Percentiles rank a stretch among this genome's conserved stretches.
Evolutionary conservation across 495 filamentous ascomycete species (phyloP).

Genomic region (Penicillium cinerascens): DNA sequence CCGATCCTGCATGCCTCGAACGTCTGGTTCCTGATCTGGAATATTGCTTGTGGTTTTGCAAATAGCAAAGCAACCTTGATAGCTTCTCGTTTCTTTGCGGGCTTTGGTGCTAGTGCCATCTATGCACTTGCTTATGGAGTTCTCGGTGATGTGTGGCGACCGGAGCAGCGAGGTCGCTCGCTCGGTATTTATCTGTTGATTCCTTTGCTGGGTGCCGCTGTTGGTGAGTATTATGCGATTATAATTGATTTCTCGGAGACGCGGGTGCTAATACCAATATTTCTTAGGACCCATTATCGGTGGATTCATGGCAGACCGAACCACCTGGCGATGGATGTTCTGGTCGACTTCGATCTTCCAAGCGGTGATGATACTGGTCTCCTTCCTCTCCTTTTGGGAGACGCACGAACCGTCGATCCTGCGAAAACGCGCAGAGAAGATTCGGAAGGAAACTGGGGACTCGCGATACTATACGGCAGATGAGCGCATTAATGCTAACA

Average conservation of each 20-base stretch:
- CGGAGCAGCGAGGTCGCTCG: slow-evolving; percentile 54
- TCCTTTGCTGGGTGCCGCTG: slow-evolving; percentile 53
- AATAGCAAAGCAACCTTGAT: slow-evolving; percentile 41
- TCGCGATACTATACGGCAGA: slow-evolving; percentile 17
- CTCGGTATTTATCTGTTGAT: slow-evolving; percentile 52
- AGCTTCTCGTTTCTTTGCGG: slow-evolving; percentile 44
- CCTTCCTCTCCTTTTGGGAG: slow-evolving; percentile 44
- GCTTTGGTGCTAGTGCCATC: slow-evolving; percentile 45
- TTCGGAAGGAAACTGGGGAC: slow-evolving; percentile 58
- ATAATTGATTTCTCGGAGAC: neutral
- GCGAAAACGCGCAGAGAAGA: slow-evolving; percentile 43
- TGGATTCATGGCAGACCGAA: slow-evolving; percentile 53
- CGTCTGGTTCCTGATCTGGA: slow-evolving; percentile 56
- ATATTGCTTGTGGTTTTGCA: slow-evolving; percentile 45
- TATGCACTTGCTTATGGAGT: slow-evolving; percentile 40
- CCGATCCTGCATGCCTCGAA: slow-evolving; percentile 53
- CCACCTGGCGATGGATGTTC: slow-evolving; percentile 59
- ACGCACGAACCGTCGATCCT: slow-evolving; percentile 60
- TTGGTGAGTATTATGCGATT: slow-evolving; percentile 22
- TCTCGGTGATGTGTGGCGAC: slow-evolving; percentile 35
- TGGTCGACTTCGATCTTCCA: slow-evolving; percentile 32
- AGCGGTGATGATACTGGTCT: slow-evolving; percentile 15
- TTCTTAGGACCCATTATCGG: slow-evolving; percentile 43
- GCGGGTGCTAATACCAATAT: neutral
- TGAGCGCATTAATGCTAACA: slow-evolving; percentile 9